phyloP scores from a whole-genome alignment of 176 grass and related monocot genomes.

The Cenchrus fungigraminus region DNA sequence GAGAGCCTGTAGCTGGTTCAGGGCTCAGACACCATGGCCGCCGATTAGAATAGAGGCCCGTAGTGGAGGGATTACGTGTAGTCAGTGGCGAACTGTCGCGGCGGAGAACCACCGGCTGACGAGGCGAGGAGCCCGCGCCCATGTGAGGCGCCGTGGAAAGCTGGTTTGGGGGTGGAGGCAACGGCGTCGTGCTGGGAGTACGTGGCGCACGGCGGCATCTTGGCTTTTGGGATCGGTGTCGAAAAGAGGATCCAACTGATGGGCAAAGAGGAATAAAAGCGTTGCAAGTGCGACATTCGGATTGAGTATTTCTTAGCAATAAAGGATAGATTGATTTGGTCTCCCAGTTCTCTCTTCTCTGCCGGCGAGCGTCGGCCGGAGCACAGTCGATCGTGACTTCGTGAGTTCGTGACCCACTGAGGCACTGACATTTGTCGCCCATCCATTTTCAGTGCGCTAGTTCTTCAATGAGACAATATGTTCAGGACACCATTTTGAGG shows the following conservation, averaged over 20 bases:
- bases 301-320: background rate
- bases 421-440: too few relatives aligned
- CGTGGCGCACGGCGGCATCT: constrained; percentile 2
- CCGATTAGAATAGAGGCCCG: constrained; percentile 25
- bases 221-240: constrained; percentile 33
- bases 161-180: constrained; percentile 14
- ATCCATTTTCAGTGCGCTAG: too few relatives aligned
- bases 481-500: too few relatives aligned
- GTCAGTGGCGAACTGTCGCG: constrained; percentile 32
- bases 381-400: background rate
- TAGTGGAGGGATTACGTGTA: constrained; percentile 46
- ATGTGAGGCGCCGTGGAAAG: constrained; percentile 76
- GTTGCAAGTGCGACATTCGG: background rate
- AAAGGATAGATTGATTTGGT: background rate
- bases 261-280: background rate
- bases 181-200: constrained; percentile 35
- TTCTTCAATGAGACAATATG: too few relatives aligned
- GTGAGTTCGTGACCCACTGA: too few relatives aligned
- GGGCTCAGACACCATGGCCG: background rate
- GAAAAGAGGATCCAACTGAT: constrained; percentile 4
- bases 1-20: background rate
- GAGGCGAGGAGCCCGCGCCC: constrained; percentile 43
- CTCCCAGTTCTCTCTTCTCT: background rate
- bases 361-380: background rate
- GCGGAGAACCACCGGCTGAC: constrained; percentile 36